Conservation (phyloP, 345 rosid genomes). For the Boechera retrofracta region DNA sequence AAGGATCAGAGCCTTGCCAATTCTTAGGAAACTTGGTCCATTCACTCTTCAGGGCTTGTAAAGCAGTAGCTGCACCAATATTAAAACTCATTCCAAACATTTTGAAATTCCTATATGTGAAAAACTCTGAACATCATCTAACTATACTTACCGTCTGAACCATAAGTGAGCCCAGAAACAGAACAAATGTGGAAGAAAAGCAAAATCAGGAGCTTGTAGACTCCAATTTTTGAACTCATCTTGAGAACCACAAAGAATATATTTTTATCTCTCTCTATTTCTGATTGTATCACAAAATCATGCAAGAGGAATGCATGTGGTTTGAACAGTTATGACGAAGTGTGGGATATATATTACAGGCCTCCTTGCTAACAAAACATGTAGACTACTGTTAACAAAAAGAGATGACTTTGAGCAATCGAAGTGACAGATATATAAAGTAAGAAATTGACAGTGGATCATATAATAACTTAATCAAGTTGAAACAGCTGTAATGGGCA, state of each 20-base stretch:
- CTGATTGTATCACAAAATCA: background rate
- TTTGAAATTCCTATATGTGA: background rate
- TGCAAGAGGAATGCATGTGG: background rate
- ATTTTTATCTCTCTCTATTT: slow-evolving; percentile 5
- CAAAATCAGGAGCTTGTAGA: slow-evolving; percentile 42
- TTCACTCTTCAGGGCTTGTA: background rate
- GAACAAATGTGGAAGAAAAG: background rate
- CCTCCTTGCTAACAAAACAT: background rate
- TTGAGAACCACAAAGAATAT: background rate
- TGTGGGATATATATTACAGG: background rate
- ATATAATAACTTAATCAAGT: slow-evolving; percentile 32
- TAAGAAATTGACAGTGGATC: background rate
- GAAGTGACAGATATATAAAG: background rate
- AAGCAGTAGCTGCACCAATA: background rate
- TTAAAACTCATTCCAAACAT: background rate
- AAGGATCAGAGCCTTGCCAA: slow-evolving; percentile 16
- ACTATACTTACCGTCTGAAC: background rate
- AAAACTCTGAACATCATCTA: background rate
- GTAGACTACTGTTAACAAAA: slow-evolving; percentile 13
- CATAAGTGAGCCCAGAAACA: background rate
- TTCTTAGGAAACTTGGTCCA: background rate
- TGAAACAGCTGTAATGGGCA: slow-evolving; percentile 9
- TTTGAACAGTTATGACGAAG: background rate
- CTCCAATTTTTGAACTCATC: slow-evolving; percentile 43
- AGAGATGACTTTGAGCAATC: background rate